Base-by-base conservation (phyloP, 192 early-diverging fungal genomes). In the Coemansia sp. region DNA sequence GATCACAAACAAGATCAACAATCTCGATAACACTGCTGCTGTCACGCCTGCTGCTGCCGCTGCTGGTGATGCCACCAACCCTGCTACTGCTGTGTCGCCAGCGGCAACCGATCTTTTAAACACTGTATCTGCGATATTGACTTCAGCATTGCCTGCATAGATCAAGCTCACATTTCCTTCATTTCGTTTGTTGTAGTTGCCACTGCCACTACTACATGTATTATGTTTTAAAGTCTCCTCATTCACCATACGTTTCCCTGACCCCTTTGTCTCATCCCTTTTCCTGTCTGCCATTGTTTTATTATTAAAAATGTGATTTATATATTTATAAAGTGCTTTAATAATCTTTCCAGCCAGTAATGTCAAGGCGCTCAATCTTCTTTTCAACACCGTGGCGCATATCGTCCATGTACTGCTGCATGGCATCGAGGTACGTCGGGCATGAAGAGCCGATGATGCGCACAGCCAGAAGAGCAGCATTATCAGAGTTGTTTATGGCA, bases 401-500 rank as follows among this genome's bases (percentile, higher is more conserved):
- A 31, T 85, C 80, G 36, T 91, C 83, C 76, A 88, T 85, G 68
- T 94, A 98, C 67, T 82, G 80, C 48, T 69, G 77, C 89, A 99
- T 91, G 64, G 90, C 88, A 8, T 92, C 85, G 51, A 87, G 74
- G 58, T 92, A 91, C 12, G 83, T 84, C 5, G 92, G 90, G 56
- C 91, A 86, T 51, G 87, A 89, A 4, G 90, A 84, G 32, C 93
- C 95, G 20, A 99, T 77, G 40, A 96, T 96, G 34, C 96, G 87
- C 29, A 97, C 87, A 1, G 96, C 97, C 68, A 99, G 78, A 36
- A 99, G 77, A 10, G 92, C 97, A 5, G 96, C 97, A 58, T 99
- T 99, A 59, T 91, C 93, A 36, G 95, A 89, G 80, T 99, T 99
- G 77, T 97, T 95, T 74, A 99, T 97, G 16, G 97, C 97, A 5